These are phyloP conservation scores for Globisporangium mamillatum DNA, from an alignment of 352 stramenopile species.

Conservation along the genomic window DNA sequence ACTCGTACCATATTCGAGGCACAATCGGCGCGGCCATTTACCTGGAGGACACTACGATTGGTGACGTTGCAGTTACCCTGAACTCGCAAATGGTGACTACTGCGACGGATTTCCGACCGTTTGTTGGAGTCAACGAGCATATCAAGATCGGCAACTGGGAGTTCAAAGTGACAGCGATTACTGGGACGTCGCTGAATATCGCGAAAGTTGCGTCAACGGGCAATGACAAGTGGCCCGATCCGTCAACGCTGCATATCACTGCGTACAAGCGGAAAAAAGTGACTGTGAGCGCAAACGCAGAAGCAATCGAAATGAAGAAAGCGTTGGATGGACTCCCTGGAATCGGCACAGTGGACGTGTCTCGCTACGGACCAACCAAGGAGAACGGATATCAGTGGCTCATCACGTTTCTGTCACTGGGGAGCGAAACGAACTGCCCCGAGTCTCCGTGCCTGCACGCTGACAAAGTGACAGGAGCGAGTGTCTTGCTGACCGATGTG, in stretches of 20 bases:
- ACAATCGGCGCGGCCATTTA: conserved; percentile 28
- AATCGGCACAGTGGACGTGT: conserved; percentile 53
- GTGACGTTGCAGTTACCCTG: conserved; percentile 47
- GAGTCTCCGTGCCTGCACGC: conserved; percentile 54
- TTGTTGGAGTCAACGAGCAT: conserved; percentile 39
- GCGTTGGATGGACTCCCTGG: conserved; percentile 45
- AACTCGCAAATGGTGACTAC: conserved; percentile 36
- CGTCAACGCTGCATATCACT: conserved; percentile 45
- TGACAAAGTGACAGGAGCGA: conserved; percentile 44
- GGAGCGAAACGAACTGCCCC: conserved; percentile 42
- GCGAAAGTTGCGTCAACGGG: conserved; percentile 22
- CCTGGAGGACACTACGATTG: conserved; percentile 62
- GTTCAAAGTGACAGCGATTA: conserved; percentile 41
- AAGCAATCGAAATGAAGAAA: conserved; percentile 47
- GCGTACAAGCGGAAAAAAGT: conserved; percentile 70
- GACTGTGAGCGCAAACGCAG: conserved; percentile 43
- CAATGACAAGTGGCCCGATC: conserved; percentile 35
- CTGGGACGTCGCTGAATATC: conserved; percentile 31
- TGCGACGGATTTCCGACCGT: conserved; percentile 36
- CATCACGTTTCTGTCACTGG: conserved; percentile 69
- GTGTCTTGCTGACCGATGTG: conserved; percentile 36
- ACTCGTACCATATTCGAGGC: conserved; percentile 67
- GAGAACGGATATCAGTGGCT: conserved; percentile 63
- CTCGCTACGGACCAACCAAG: conserved; percentile 50
- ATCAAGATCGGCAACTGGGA: conserved; percentile 54